These are phyloP conservation scores for Prinsepia uniflora DNA, from an alignment of 306 rosid species.

Conservation along the genomic window DNA sequence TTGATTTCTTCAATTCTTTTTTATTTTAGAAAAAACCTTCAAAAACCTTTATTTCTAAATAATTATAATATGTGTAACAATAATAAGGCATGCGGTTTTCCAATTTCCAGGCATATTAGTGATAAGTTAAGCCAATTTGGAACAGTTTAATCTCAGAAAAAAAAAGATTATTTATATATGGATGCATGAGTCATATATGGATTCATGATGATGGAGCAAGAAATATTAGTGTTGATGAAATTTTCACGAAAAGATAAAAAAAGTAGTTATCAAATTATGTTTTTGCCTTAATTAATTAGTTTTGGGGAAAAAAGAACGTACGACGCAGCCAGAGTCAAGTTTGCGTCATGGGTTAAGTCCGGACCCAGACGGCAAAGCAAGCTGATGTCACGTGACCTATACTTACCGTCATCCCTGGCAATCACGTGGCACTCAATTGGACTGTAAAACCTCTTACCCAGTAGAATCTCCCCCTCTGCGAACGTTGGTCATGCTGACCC, in stretches of 20 bases:
- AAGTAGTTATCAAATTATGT: not conserved
- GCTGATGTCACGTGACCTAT: constrained; percentile 46
- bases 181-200: not conserved
- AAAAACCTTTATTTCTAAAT: too few species aligned
- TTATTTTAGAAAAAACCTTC: too few species aligned
- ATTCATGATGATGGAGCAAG: not conserved
- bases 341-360: constrained; percentile 8
- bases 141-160: too few species aligned
- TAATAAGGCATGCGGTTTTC: not conserved
- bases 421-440: constrained; percentile 18
- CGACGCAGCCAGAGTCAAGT: constrained; percentile 13
- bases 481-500: constrained; percentile 16
- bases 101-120: not conserved
- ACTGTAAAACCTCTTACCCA: constrained; percentile 1
- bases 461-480: constrained; percentile 2
- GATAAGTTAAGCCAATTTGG: not conserved
- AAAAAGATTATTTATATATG: too few species aligned
- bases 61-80: too few species aligned
- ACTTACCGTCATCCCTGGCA: constrained; percentile 20
- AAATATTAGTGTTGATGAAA: not conserved
- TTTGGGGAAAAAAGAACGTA: not conserved
- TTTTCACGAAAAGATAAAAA: not conserved
- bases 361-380: not conserved
- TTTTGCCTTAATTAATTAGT: not conserved
- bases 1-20: too few species aligned